phyloP scores from a whole-genome alignment of 2,329 filamentous ascomycete genomes.

The Sodiomyces alkalinus region DNA sequence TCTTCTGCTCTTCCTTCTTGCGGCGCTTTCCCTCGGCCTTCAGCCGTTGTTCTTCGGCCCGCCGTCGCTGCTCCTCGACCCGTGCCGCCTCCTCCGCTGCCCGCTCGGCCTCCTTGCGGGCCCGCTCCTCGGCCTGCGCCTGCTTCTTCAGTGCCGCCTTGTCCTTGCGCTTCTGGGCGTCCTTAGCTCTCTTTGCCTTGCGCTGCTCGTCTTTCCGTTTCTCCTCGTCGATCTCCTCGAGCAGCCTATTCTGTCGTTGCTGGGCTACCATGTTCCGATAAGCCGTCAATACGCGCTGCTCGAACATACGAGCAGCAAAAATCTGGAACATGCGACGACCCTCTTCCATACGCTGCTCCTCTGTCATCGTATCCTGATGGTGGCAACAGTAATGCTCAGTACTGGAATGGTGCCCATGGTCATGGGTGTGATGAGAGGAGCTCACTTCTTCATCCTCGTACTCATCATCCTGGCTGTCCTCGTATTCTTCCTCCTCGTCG shows the following conservation, averaged over 20 bases:
- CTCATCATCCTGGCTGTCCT: conserved; percentile 40
- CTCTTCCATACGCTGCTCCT: conserved; percentile 98
- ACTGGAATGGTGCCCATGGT: conserved; percentile 17
- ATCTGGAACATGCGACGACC: conserved; percentile 98
- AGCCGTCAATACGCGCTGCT: conserved; percentile 90
- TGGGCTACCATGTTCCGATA: conserved; percentile 94
- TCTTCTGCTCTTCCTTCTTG: conserved; percentile 82
- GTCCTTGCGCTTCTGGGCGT: conserved; percentile 90
- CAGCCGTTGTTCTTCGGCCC: conserved; percentile 62
- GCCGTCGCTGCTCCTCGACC: conserved; percentile 62
- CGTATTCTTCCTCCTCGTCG: conserved; percentile 35
- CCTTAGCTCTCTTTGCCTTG: conserved; percentile 84
- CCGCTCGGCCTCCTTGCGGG: conserved; percentile 74
- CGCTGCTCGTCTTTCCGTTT: conserved; percentile 58
- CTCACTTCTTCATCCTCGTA: conserved; percentile 41
- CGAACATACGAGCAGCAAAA: conserved; percentile 97
- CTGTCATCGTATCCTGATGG: conserved; percentile 79
- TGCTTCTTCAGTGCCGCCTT: conserved; percentile 83
- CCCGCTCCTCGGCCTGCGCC: conserved; percentile 79
- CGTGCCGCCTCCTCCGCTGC: conserved; percentile 71
- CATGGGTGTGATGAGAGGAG: conserved; percentile 9
- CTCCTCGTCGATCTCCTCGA: conserved; percentile 86
- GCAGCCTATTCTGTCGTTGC: conserved; percentile 77
- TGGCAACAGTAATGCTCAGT: conserved; percentile 26
- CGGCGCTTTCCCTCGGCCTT: conserved; percentile 82